Percentiles rank a stretch among this genome's conserved stretches.
phyloP scores from a whole-genome alignment of 768 basidiomycete genomes.

The Termitomyces sp. region DNA sequence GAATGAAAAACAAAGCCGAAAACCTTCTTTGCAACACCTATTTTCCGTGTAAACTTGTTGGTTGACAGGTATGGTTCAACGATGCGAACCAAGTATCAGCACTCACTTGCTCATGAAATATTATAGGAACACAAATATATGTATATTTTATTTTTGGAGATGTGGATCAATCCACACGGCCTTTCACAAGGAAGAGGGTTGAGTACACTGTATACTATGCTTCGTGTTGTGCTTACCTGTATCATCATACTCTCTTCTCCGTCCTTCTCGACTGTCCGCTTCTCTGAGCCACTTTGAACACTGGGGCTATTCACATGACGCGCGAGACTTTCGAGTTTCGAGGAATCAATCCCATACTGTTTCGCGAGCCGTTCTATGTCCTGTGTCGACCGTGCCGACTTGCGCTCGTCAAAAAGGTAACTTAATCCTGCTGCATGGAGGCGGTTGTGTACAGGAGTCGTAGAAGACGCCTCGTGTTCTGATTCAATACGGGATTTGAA shows the following conservation, averaged over 20 bases:
- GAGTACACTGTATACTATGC: neutral
- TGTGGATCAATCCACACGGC: slow-evolving; percentile 41
- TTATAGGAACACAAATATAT: neutral
- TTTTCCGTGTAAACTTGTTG: too few relatives aligned
- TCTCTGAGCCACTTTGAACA: slow-evolving; percentile 39
- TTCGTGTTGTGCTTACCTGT: slow-evolving; percentile 31
- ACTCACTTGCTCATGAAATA: too few relatives aligned
- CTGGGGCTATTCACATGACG: slow-evolving; percentile 62
- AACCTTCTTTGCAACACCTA: too few relatives aligned
- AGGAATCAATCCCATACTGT: slow-evolving; percentile 49
- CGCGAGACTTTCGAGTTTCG: slow-evolving; percentile 45
- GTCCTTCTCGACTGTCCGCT: slow-evolving; percentile 39
- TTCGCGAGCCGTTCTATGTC: slow-evolving; percentile 47
- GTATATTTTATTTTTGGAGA: slow-evolving; percentile 14
- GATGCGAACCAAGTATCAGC: too few relatives aligned
- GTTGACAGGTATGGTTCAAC: too few relatives aligned
- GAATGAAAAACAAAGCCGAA: neutral
- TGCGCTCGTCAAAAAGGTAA: slow-evolving; percentile 60
- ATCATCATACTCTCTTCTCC: slow-evolving; percentile 50
- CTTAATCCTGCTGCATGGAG: slow-evolving; percentile 47
- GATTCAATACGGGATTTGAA: slow-evolving; percentile 50
- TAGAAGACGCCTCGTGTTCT: slow-evolving; percentile 46
- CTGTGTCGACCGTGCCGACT: slow-evolving; percentile 30
- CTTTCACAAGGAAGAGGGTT: slow-evolving; percentile 16
- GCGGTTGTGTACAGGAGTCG: slow-evolving; percentile 39